Evolutionary conservation across 208 protist genomes (phyloP), one percentile per base, ranked within the genome.

Genomic region (Naegleria fowleri): DNA sequence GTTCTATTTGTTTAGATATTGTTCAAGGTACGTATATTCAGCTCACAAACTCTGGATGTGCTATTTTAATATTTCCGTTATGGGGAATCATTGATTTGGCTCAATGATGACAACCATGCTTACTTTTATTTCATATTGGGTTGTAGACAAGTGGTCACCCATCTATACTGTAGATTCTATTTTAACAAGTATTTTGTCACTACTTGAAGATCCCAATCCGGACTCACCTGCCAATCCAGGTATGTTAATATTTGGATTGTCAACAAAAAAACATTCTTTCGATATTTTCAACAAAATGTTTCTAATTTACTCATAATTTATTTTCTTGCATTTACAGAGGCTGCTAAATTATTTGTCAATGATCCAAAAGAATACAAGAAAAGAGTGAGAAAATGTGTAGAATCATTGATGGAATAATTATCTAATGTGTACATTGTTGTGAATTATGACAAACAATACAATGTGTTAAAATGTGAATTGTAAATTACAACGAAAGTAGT

Each of bases 1-100:
- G 98, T 88, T 96, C 95, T 84, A 99, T 99, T 92, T 99, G 98
- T 95, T 95, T 99, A 6, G 98, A 99, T 93, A 99, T 99, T 90
- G 92, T 99, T 90, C 99, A 99, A 93, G 96, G 98, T 90, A 96
- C 99, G 93, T 98, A 75, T 75, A 22, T 75, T 75, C 13, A n/a
- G 43, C 5, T 48, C 43, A 48, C 43, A 48, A 1, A 48, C 1
- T 9, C 7, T 48, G 43, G 7, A 7, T 48, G 43, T n/a, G n/a
- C n/a, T n/a, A n/a, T n/a, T n/a, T n/a, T n/a, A n/a, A n/a, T n/a
- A n/a, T n/a, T n/a, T n/a, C n/a, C n/a, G n/a, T n/a, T n/a, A n/a
- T n/a, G n/a, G n/a, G n/a, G n/a, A n/a, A n/a, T n/a, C n/a, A n/a
- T n/a, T n/a, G n/a, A n/a, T n/a, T n/a, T n/a, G n/a, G n/a, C n/a